Base-by-base conservation (phyloP, 2,329 filamentous ascomycete species). In the Cladorrhinum sp. region DNA sequence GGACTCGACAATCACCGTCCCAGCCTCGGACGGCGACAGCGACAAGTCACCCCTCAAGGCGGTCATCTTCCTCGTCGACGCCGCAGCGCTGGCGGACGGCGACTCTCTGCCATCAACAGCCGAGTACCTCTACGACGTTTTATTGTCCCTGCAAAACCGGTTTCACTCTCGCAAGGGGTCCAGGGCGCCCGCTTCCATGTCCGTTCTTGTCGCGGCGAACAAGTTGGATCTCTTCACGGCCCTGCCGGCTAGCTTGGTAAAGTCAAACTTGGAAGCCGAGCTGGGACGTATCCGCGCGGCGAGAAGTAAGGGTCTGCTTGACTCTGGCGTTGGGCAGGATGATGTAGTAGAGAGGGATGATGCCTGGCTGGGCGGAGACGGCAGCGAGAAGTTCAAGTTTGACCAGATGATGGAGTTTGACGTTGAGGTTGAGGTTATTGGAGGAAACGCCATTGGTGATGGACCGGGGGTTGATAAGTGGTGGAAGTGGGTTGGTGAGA, bases 151-250 rank as follows among this genome's bases (percentile, higher is more conserved):
- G 61, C 95, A 98, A 78, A 90, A 88, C 75, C 83, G 88, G 10
- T 69, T 67, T 29, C 52, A 55, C 22, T 29, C 50, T 16, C 54
- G 57, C 9, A 53, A 58, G 6, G 72, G 69, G 53, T 64, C 67
- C 58, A 75, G 72, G 65, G 64, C 69, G 49, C 81, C 84, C 0
- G 76, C 79, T 22, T 80, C 84, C 22, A 81, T 95, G 8, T 87
- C 90, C 0, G 82, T 99, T 7, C 81, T 99, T 36, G 79, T 99
- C 32, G 93, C 92, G 1, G 93, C 92, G 57, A 99, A 98, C 76
- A 99, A 99, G 81, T 84, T 92, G 72, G 95, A 99, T 73, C 81
- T 99, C 1, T 99, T 99, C 73, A 97, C 95, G 0, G 92, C 93
- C 7, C 78, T 97, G 55, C 95, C 95, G 0, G 85, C 90, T 0